phyloP scores from a whole-genome alignment of 257 asterid genomes.

The Paulownia fortunei region DNA sequence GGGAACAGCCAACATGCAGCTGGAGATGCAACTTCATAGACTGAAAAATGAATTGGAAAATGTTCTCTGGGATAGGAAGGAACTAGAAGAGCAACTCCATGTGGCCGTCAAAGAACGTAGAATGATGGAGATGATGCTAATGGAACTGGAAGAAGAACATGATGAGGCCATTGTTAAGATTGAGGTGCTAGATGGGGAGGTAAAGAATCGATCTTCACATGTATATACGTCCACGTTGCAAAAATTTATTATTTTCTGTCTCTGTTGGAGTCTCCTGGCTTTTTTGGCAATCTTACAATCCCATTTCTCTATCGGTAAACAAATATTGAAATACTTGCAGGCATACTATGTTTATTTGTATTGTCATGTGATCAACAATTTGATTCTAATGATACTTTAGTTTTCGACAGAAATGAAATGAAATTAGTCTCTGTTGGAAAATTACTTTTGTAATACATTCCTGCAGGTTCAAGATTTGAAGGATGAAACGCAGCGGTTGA shows the following conservation, averaged over 20 bases:
- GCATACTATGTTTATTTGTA: no score
- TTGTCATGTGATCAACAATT: no score
- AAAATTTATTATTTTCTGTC: no score
- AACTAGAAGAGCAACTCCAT: conserved; percentile 46
- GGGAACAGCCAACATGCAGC: conserved; percentile 50
- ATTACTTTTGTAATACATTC: not conserved
- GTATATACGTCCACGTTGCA: not conserved
- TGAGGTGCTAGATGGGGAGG: conserved; percentile 61
- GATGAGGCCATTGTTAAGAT: conserved; percentile 60
- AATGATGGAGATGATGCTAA: conserved; percentile 46
- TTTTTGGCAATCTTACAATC: no score
- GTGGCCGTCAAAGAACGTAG: conserved; percentile 45
- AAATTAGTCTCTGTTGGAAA: not conserved
- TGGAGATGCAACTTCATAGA: conserved; percentile 55
- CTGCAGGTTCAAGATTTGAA: conserved; percentile 57
- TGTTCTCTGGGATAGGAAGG: conserved; percentile 52
- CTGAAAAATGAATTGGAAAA: conserved; percentile 54
- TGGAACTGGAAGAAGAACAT: conserved; percentile 72
- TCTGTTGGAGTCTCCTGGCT: no score
- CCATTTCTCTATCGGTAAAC: no score
- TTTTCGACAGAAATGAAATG: no score
- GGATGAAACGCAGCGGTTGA: conserved; percentile 45
- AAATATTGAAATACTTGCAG: no score
- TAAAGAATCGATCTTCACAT: conserved; percentile 2
- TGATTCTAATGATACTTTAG: no score